Conservation (phyloP, 179 eudicot species). For the Silene noctiflora region DNA sequence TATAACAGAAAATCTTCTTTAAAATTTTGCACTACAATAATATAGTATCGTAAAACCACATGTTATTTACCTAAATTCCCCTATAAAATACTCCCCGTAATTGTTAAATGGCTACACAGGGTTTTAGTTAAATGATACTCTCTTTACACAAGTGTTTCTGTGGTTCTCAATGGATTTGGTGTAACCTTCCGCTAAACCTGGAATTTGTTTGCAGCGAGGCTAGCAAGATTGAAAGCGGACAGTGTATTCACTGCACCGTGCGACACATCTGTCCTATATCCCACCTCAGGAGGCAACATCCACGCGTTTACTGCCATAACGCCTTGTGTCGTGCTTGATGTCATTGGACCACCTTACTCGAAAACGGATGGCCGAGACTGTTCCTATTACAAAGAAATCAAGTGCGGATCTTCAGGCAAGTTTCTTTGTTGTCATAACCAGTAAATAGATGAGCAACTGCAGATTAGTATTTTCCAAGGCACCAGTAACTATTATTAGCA, state of each 20-base stretch:
- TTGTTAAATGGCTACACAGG: too few relatives aligned
- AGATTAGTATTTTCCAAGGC: too few relatives aligned
- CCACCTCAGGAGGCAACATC: slow-evolving; percentile 72
- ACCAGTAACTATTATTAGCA: neutral
- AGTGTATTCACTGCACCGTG: slow-evolving; percentile 53
- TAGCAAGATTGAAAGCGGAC: slow-evolving; percentile 48
- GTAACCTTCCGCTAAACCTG: slow-evolving; percentile 7
- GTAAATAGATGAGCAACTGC: too few relatives aligned
- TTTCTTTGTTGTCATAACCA: neutral
- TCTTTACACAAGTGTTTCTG: neutral
- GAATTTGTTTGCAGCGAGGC: slow-evolving; percentile 38
- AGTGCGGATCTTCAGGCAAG: slow-evolving; percentile 40
- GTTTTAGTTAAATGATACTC: neutral
- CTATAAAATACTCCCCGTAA: too few relatives aligned
- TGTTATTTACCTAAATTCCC: too few relatives aligned
- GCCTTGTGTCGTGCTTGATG: slow-evolving; percentile 72
- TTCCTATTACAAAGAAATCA: slow-evolving; percentile 47
- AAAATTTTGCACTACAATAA: too few relatives aligned
- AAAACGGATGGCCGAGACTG: slow-evolving; percentile 67
- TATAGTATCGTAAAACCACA: too few relatives aligned
- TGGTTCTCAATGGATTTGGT: neutral
- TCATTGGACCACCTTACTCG: slow-evolving; percentile 78
- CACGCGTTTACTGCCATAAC: slow-evolving; percentile 67
- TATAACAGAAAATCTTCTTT: neutral
- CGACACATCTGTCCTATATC: slow-evolving; percentile 56